Evolutionary conservation across 192 early-diverging fungal genomes (phyloP).

Genomic region (Podila horticola): DNA sequence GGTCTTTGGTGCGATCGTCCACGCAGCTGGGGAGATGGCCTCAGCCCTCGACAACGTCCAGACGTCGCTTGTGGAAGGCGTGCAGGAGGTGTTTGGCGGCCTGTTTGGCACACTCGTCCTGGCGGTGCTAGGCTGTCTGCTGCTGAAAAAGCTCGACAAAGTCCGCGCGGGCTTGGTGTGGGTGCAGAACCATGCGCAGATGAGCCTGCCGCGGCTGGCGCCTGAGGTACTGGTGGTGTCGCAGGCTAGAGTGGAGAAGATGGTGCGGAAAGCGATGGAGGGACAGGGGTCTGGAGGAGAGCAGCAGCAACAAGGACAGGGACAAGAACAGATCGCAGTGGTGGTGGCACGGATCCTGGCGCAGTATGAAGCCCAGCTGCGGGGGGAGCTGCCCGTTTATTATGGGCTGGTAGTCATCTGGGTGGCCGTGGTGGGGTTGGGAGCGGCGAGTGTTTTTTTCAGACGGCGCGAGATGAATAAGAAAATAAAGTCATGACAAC

Average conservation of each 20-base stretch:
- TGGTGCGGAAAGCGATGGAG: not conserved
- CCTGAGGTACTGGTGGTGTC: conserved; percentile 25
- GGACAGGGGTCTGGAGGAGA: not conserved
- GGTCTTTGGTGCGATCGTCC: conserved; percentile 20
- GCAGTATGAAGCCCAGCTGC: conserved; percentile 7
- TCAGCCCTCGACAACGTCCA: conserved; percentile 3
- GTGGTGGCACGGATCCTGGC: conserved; percentile 4
- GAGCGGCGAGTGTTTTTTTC: no score
- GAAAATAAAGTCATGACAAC: no score
- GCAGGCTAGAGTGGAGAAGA: not conserved
- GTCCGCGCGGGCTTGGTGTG: conserved; percentile 18
- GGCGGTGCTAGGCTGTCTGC: conserved; percentile 29
- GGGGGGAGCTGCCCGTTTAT: conserved; percentile 17
- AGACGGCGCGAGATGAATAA: no score
- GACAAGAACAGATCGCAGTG: not conserved
- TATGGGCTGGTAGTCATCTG: conserved; percentile 30
- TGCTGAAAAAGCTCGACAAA: conserved; percentile 15
- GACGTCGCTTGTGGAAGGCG: conserved; percentile 3
- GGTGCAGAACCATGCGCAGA: conserved; percentile 18
- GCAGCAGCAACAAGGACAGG: not conserved
- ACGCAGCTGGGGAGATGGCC: conserved; percentile 9
- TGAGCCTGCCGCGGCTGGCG: conserved; percentile 11
- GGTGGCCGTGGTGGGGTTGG: not conserved
- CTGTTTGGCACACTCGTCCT: conserved; percentile 15
- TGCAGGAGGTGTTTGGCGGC: conserved; percentile 21